Percentiles rank a stretch among this genome's conserved stretches.
phyloP scores from a whole-genome alignment of 1,139 yeast species.

The Yamadazyma sp. region DNA sequence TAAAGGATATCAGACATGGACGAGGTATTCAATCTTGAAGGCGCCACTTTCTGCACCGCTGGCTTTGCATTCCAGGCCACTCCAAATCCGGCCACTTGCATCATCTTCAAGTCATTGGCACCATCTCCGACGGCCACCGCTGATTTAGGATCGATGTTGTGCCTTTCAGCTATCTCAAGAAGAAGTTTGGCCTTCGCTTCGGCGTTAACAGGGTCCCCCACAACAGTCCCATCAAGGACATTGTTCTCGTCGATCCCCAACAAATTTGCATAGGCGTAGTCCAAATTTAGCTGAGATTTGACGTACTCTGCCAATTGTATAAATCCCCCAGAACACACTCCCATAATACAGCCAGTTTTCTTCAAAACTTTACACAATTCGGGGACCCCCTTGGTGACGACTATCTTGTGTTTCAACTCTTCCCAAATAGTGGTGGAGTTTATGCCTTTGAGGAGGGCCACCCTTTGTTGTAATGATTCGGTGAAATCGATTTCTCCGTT shows the following conservation, averaged over 20 bases:
- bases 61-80: conserved; percentile 98
- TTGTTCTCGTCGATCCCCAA: conserved; percentile 56
- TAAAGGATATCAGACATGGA: conserved; percentile 73
- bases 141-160: conserved; percentile 53
- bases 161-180: conserved; percentile 62
- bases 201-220: conserved; percentile 86
- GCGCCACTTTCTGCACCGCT: conserved; percentile 79
- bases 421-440: conserved; percentile 74
- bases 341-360: conserved; percentile 64
- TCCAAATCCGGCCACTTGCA: conserved; percentile 90
- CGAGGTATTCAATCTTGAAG: conserved; percentile 72
- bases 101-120: conserved; percentile 92
- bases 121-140: conserved; percentile 96
- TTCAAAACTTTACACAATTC: conserved; percentile 67
- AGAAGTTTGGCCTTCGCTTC: conserved; percentile 75
- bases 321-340: conserved; percentile 94
- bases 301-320: conserved; percentile 82
- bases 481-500: conserved; percentile 93
- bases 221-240: conserved; percentile 51
- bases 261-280: conserved; percentile 86
- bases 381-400: conserved; percentile 79
- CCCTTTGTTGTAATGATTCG: conserved; percentile 76
- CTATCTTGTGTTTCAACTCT: conserved; percentile 66
- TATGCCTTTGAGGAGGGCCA: conserved; percentile 75
- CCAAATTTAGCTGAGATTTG: conserved; percentile 65